Percentiles rank a stretch among this genome's conserved stretches.
Evolutionary conservation across 805 yeast genomes (phyloP).

Genomic region (Metschnikowia lunata): DNA sequence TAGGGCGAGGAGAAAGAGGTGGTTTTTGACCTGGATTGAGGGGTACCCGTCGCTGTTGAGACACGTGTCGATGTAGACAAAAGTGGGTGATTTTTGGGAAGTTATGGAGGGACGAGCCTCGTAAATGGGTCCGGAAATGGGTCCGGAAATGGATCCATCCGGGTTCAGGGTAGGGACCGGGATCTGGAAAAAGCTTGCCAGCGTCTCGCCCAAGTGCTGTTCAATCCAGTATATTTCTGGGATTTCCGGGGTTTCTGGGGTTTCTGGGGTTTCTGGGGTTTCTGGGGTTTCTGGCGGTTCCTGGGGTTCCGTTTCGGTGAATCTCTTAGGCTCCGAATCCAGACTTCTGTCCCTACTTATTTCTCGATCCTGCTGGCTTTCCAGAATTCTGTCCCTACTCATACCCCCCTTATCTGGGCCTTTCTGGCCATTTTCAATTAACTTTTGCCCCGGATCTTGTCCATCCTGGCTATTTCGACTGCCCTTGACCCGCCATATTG

Average conservation of each 20-base stretch:
- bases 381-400: conserved; percentile 3
- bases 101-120: background rate
- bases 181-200: background rate
- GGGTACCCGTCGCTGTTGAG: conserved; percentile 29
- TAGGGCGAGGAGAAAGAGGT: conserved; percentile 44
- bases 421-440: too few relatives aligned
- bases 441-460: too few relatives aligned
- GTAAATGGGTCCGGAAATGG: background rate
- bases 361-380: conserved; percentile 6
- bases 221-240: background rate
- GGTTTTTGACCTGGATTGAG: conserved; percentile 55
- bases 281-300: background rate
- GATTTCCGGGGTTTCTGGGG: background rate
- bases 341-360: background rate
- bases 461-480: too few relatives aligned
- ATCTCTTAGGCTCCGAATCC: too few relatives aligned
- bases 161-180: background rate
- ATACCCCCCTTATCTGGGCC: background rate
- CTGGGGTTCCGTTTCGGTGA: background rate
- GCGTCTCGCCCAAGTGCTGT: background rate
- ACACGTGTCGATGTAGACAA: conserved; percentile 33
- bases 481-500: conserved; percentile 41
- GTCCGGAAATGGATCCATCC: background rate
- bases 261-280: too few relatives aligned
- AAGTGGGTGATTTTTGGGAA: conserved; percentile 3